Evolutionary conservation across 2,329 filamentous ascomycete species (phyloP), one percentile per base, ranked within the genome.

Genomic region (Colletotrichum filicis): DNA sequence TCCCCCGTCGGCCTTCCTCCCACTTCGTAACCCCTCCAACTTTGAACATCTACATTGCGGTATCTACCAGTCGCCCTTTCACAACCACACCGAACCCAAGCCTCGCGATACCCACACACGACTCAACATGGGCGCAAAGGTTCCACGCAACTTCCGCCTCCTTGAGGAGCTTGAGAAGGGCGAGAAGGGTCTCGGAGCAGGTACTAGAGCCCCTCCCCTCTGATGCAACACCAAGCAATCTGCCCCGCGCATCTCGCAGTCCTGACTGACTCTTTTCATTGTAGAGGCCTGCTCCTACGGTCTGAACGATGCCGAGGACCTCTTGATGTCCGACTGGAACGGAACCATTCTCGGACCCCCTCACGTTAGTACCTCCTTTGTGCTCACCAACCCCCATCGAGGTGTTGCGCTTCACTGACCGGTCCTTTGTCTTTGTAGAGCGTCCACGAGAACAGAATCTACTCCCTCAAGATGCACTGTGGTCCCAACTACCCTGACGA

Each of bases 81-180:
- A 57, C 52, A 37, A 49, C 6, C 30, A 72, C 60, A n/a, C 55
- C 55, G 32, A 35, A 24, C 66, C 53, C 49, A 37, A 37, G 19
- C 30, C 55, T 24, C 24, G 49, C n/a, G n/a, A 57, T 32, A 56
- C 42, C 32, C 32, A 26, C 61, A 56, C 35, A 69, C 56, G 12
- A 66, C 9, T 22, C 32, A 58, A 49, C 56, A 85, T 84, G 81
- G 75, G 79, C 53, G 84, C 84, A 77, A 85, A 97, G 84, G 91
- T 99, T 71, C 97, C 97, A 74, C 91, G 97, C 82, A 98, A 98
- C 87, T 99, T 99, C 83, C 93, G 96, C 81, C 91, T 99, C 77
- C 89, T 99, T 70, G 97, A 98, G 84, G 97, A 99, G 91, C 90
- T 99, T 24, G 97, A 99, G 87, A 98, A 98, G 87, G 97, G 97